Evolutionary conservation across 2,329 filamentous ascomycete species (phyloP), one percentile per base, ranked within the genome.

Genomic region (Ophiostoma angusticollis): DNA sequence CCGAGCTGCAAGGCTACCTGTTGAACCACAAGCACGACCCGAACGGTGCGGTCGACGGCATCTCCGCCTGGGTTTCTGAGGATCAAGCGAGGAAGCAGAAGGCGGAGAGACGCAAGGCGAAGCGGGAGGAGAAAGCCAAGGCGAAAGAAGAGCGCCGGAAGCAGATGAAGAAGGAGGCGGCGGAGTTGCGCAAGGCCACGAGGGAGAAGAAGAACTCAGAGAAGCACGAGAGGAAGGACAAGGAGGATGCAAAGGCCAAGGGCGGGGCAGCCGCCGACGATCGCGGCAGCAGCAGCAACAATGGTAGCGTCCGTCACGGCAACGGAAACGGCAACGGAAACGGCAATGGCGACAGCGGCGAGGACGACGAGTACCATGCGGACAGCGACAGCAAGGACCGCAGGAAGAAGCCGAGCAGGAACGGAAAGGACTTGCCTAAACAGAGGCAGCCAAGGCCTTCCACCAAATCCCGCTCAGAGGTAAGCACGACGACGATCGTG

Each of bases 1-100:
- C 73, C 6, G 72, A 78, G 54, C 62, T 78, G 5, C 73, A 77
- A 51, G 73, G 73, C 5, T 67, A 67, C 40, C 58, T 78, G 35
- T 59, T 78, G 44, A 65, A 64, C 49, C 57, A 75, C 50, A 77
- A 77, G 60, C 62, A 64, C 9, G 56, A 62, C 40, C 66, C 72
- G 0, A 57, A 63, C 25, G 60, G 53, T 1, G 73, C 68, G 0
- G 57, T 76, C 4, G 61, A 57, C 7, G 59, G 56, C 3, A 58
- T 63, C 0, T 64, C 62, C 11, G 57, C 58, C 9, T 78, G 73
- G 65, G 59, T 74, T 1, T 52, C 58, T 19, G 61, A 64, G 41
- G 66, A 63, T 24, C 57, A 68, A 27, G 63, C 62, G 49, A 67
- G 67, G 47, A 61, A 62, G 48, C 58, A 64, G 36, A 62, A 63